Percentiles rank a stretch among this genome's conserved stretches.
Conservation (phyloP, 768 basidiomycete species). For the Plicaturopsis crispa region DNA sequence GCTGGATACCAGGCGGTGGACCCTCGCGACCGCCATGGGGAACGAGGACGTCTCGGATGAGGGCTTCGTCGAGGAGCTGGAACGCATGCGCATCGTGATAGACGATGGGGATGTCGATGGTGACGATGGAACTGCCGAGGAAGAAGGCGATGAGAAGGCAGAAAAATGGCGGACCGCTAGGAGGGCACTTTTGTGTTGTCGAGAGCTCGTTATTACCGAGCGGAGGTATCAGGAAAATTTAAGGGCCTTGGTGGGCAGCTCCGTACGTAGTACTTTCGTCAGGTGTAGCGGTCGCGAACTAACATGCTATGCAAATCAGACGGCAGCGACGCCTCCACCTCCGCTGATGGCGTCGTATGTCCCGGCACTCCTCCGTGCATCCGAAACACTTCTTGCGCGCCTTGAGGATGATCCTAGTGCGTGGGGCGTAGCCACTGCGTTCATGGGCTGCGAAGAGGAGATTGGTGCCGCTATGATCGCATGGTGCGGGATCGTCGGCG, state of each 20-base stretch:
- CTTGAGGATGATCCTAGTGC: slow-evolving; percentile 59
- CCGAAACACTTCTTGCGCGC: slow-evolving; percentile 39
- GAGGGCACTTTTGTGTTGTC: slow-evolving; percentile 33
- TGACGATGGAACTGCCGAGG: not conserved
- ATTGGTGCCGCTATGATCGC: slow-evolving; percentile 48
- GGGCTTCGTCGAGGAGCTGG: slow-evolving; percentile 38
- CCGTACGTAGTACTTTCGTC: slow-evolving; percentile 17
- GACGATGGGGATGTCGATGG: not conserved
- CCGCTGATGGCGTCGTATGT: slow-evolving; percentile 44
- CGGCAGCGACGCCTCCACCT: slow-evolving; percentile 38
- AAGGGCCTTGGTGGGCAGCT: slow-evolving; percentile 25
- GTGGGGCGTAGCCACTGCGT: slow-evolving; percentile 55
- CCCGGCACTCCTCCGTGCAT: slow-evolving; percentile 41
- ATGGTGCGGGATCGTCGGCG: slow-evolving; percentile 47
- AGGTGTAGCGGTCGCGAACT: not conserved
- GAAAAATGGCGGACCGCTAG: slow-evolving; percentile 28
- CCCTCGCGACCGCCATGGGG: slow-evolving; percentile 41
- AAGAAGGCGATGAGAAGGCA: slow-evolving; percentile 13
- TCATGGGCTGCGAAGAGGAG: slow-evolving; percentile 43
- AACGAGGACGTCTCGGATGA: slow-evolving; percentile 45
- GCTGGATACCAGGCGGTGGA: slow-evolving; percentile 21
- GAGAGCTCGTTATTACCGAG: slow-evolving; percentile 43
- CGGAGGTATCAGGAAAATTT: slow-evolving; percentile 33
- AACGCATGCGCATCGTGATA: slow-evolving; percentile 23
- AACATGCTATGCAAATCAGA: too few species aligned